Conservation (phyloP, 2,329 filamentous ascomycete species). For the Botrytis tulipae region DNA sequence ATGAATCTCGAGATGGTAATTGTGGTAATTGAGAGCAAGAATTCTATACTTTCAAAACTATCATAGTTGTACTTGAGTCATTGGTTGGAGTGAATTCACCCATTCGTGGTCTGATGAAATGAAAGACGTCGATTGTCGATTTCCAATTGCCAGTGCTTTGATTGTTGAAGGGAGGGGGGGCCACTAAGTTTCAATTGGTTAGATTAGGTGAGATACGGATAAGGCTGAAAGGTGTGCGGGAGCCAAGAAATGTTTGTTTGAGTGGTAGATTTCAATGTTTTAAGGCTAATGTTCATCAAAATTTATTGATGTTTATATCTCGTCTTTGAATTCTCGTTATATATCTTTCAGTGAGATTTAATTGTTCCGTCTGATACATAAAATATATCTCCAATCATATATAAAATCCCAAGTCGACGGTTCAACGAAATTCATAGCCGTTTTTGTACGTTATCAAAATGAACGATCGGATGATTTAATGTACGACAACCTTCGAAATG, state of each 20-base stretch:
- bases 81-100: background rate
- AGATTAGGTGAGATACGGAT: background rate
- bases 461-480: background rate
- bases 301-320: no score
- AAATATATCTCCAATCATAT: background rate
- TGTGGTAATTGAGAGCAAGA: background rate
- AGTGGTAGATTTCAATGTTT: background rate
- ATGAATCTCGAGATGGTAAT: background rate
- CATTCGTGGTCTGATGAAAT: constrained; percentile 2
- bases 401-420: background rate
- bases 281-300: no score
- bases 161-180: background rate
- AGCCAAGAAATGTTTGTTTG: background rate
- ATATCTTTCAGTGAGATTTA: background rate
- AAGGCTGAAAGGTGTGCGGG: constrained; percentile 5
- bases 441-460: background rate
- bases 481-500: background rate
- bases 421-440: background rate
- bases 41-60: background rate
- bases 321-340: no score
- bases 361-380: background rate
- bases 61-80: background rate
- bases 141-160: background rate
- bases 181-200: background rate
- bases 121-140: background rate